Conservation (phyloP, 768 basidiomycete genomes). For the Mrakia frigida region DNA sequence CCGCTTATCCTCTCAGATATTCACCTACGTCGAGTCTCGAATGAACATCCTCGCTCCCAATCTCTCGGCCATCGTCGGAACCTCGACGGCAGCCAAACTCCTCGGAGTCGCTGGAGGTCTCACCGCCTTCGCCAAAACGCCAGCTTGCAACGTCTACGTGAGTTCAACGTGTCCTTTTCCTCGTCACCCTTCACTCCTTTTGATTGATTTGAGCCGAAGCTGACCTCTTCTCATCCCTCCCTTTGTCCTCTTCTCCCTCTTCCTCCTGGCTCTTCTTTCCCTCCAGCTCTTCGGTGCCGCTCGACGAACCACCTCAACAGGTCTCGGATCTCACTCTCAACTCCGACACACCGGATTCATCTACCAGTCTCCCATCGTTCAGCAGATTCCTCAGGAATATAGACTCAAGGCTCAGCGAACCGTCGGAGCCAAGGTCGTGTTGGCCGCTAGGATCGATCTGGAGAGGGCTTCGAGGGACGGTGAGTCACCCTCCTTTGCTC, state of each 20-base stretch:
- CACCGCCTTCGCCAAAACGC: constrained; percentile 84
- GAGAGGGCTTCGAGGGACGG: constrained; percentile 77
- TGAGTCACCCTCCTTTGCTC: constrained; percentile 40
- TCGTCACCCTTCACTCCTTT: not conserved
- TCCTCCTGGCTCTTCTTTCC: not conserved
- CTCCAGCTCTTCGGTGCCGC: constrained; percentile 84
- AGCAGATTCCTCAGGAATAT: constrained; percentile 79
- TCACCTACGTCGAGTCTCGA: constrained; percentile 97
- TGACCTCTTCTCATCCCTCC: no score
- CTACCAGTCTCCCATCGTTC: constrained; percentile 85
- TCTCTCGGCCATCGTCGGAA: constrained; percentile 95
- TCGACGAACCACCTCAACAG: constrained; percentile 75
- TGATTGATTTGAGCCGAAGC: not conserved
- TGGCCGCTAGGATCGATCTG: constrained; percentile 92
- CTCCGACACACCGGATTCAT: constrained; percentile 93
- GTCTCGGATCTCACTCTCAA: constrained; percentile 81
- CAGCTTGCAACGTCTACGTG: constrained; percentile 90
- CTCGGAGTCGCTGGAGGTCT: constrained; percentile 96
- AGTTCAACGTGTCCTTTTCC: constrained; percentile 40
- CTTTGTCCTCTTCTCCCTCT: not conserved
- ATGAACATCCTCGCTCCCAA: constrained; percentile 99
- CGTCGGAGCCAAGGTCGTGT: constrained; percentile 80
- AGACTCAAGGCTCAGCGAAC: constrained; percentile 88
- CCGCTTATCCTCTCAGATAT: constrained; percentile 57
- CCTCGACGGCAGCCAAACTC: constrained; percentile 95